Conservation (phyloP, 2,329 filamentous ascomycete genomes). For the Penicillium corylophilum region DNA sequence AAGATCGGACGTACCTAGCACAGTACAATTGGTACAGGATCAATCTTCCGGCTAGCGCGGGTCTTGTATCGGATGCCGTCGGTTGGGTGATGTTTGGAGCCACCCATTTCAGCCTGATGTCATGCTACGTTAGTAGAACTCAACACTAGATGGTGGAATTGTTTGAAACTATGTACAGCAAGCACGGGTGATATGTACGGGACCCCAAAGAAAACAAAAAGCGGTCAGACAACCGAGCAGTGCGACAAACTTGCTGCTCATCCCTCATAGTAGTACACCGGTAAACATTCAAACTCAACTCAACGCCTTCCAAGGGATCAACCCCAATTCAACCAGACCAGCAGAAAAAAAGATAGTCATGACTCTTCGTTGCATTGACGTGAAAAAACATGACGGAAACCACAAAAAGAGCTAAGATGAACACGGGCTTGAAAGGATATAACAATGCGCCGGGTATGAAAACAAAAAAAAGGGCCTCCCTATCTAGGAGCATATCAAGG, state of each 20-base stretch:
- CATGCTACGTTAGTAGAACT: not conserved
- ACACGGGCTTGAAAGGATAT: conserved; percentile 15
- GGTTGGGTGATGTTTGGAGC: not conserved
- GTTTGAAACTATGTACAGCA: not conserved
- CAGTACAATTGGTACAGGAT: not conserved
- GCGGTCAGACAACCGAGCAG: not conserved
- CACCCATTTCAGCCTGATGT: not conserved
- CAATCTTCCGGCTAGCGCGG: not conserved
- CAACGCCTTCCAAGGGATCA: not conserved
- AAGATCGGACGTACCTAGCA: not conserved
- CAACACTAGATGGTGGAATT: not conserved
- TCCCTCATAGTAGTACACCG: not conserved
- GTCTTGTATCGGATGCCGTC: not conserved
- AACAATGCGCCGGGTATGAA: conserved; percentile 18
- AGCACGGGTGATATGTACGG: not conserved
- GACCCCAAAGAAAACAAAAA: not conserved
- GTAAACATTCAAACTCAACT: too few species aligned
- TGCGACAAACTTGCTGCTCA: not conserved
- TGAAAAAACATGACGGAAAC: conserved; percentile 32
- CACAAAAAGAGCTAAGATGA: conserved; percentile 27
- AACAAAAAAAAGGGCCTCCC: conserved; percentile 18
- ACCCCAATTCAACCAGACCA: not conserved
- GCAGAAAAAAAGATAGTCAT: conserved; percentile 29
- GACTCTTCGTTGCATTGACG: conserved; percentile 42
- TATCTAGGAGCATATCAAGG: conserved; percentile 21